A percentile compares a stretch with the other conserved stretches of the same genome.
Evolutionary conservation across 108 stramenopile species (phyloP).

Genomic region (Cyclostephanos invisitatus): DNA sequence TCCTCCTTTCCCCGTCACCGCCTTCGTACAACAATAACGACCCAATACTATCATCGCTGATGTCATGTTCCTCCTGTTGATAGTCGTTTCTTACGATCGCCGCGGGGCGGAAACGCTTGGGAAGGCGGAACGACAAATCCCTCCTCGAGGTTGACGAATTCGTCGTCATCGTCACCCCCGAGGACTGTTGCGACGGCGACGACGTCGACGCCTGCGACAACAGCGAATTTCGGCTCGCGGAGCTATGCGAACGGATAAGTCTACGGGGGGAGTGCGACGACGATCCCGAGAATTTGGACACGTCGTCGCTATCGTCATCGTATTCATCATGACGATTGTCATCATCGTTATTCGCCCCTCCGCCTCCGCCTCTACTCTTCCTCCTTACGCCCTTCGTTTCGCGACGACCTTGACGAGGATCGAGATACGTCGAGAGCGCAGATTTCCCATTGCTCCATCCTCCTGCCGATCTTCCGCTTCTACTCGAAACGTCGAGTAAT

Average conservation of each 20-base stretch:
- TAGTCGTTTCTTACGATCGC: not conserved
- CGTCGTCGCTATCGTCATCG: conserved; percentile 4
- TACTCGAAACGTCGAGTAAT: conserved; percentile 16
- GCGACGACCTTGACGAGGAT: not conserved
- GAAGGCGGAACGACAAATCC: not conserved
- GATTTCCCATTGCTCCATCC: conserved; percentile 29
- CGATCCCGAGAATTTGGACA: conserved; percentile 10
- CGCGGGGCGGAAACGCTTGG: not conserved
- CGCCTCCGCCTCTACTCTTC: conserved; percentile 3
- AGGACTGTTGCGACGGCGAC: conserved; percentile 1
- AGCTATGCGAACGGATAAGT: not conserved
- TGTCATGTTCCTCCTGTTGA: conserved; percentile 7
- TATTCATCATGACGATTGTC: conserved; percentile 4
- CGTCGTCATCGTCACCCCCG: not conserved
- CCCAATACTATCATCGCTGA: conserved; percentile 25
- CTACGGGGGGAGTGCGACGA: conserved; percentile 18
- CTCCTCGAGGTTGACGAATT: not conserved
- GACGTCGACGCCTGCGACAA: not conserved
- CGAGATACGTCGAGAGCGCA: conserved; percentile 15
- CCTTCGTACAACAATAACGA: conserved; percentile 21
- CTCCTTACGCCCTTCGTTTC: not conserved
- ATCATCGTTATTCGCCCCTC: conserved; percentile 17
- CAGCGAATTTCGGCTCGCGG: conserved; percentile 5
- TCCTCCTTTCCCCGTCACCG: conserved; percentile 6
- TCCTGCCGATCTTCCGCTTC: not conserved